Percentiles rank a stretch among this genome's conserved stretches.
Conservation (phyloP, 1,139 yeast species). For the Zygotorulaspora mrakii region DNA sequence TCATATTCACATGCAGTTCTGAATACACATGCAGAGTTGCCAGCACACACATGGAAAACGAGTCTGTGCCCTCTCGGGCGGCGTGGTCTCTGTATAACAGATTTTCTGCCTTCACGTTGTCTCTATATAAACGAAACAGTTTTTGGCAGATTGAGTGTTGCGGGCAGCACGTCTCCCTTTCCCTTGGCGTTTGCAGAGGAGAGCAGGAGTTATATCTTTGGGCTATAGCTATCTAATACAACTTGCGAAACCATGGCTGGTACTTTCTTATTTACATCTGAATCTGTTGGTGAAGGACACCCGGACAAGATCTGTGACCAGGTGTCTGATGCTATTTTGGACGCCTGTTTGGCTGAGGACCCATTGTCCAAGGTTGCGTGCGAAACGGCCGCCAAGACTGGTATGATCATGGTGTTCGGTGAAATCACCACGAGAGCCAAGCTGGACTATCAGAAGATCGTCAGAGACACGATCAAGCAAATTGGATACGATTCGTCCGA, state of each 20-base stretch:
- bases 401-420: constrained; percentile 98
- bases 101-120: neutral
- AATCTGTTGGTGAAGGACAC: constrained; percentile 98
- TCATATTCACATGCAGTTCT: constrained; percentile 2
- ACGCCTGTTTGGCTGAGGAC: constrained; percentile 93
- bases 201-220: neutral
- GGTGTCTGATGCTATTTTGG: constrained; percentile 96
- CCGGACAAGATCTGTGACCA: constrained; percentile 99
- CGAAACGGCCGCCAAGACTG: constrained; percentile 98
- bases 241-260: constrained; percentile 38
- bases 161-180: neutral
- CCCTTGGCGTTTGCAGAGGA: neutral
- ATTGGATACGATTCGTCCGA: constrained; percentile 96
- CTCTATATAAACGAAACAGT: constrained; percentile 1
- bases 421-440: constrained; percentile 97
- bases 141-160: neutral
- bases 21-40: no score
- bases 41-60: no score
- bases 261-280: constrained; percentile 83
- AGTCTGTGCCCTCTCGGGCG: no score
- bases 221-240: constrained; percentile 4
- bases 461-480: constrained; percentile 97
- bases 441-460: constrained; percentile 92
- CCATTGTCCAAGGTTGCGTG: constrained; percentile 98
- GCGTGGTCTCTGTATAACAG: no score